Percentiles rank a stretch among this genome's conserved stretches.
phyloP scores from a whole-genome alignment of 805 yeast species.

The Kazachstania martiniae region DNA sequence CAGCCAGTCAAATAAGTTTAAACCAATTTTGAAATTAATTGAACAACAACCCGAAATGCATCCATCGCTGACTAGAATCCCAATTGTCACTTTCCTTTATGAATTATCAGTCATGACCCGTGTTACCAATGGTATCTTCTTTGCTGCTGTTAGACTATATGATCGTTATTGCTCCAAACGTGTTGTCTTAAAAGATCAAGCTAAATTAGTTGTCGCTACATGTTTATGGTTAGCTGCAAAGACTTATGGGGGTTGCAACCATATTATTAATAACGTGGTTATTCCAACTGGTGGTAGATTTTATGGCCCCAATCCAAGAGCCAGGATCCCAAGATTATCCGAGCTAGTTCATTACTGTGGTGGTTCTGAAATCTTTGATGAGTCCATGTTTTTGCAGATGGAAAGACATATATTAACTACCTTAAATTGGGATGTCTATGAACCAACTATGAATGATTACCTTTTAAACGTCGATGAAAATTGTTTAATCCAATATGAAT shows the following conservation, averaged over 20 bases:
- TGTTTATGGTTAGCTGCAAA: constrained; percentile 91
- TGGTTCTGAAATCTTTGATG: constrained; percentile 43
- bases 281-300: constrained; percentile 50
- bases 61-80: constrained; percentile 54
- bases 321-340: constrained; percentile 59
- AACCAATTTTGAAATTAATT: constrained; percentile 54
- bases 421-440: constrained; percentile 61
- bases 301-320: constrained; percentile 62
- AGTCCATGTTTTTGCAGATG: constrained; percentile 59
- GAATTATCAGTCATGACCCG: constrained; percentile 58
- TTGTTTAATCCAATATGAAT: constrained; percentile 33
- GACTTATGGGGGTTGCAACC: constrained; percentile 65
- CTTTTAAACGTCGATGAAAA: constrained; percentile 32
- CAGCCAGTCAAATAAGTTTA: constrained; percentile 29
- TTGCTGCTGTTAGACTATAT: constrained; percentile 62
- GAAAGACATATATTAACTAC: constrained; percentile 63
- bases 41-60: constrained; percentile 82
- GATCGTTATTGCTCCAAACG: constrained; percentile 89
- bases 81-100: constrained; percentile 67
- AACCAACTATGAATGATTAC: constrained; percentile 47
- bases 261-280: constrained; percentile 41
- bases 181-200: constrained; percentile 73
- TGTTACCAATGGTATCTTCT: constrained; percentile 55
- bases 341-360: constrained; percentile 70
- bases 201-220: constrained; percentile 83